Conservation (phyloP, 2,329 filamentous ascomycete genomes). For the Colletotrichum sidae region DNA sequence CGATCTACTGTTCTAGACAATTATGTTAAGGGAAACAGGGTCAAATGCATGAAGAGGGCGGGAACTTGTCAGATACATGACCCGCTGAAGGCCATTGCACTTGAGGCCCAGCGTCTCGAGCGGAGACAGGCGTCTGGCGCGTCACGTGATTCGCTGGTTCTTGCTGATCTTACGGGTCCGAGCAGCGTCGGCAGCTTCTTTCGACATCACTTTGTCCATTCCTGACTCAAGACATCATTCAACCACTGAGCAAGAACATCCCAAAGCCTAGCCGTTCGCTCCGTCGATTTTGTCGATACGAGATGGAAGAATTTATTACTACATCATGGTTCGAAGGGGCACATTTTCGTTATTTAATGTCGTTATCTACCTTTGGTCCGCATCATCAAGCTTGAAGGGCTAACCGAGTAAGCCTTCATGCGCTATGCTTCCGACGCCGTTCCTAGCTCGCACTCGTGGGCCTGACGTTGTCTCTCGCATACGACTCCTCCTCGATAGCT, state of each 20-base stretch:
- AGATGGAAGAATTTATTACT: too few species aligned
- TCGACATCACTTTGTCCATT: too few species aligned
- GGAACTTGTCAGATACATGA: constrained; percentile 31
- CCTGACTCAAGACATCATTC: neutral
- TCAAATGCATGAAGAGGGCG: constrained; percentile 16
- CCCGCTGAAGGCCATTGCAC: constrained; percentile 24
- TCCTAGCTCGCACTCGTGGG: constrained; percentile 38
- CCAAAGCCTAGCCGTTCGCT: neutral
- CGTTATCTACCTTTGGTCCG: too few species aligned
- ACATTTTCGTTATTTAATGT: constrained; percentile 14
- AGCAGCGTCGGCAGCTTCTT: neutral
- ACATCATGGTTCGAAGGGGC: too few species aligned
- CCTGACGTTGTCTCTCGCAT: constrained; percentile 56
- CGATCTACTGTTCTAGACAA: constrained; percentile 28
- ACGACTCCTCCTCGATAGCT: constrained; percentile 79
- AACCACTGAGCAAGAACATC: neutral
- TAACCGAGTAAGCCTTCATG: too few species aligned
- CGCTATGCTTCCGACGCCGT: neutral
- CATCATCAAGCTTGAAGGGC: too few species aligned
- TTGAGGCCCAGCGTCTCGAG: neutral
- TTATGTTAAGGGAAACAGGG: constrained; percentile 20
- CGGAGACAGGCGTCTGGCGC: neutral
- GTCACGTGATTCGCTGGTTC: constrained; percentile 16
- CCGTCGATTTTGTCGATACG: neutral
- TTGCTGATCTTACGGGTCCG: neutral